Evolutionary conservation across 495 filamentous ascomycete species (phyloP), one percentile per base, ranked within the genome.

Genomic region (Aspergillus biplanus): DNA sequence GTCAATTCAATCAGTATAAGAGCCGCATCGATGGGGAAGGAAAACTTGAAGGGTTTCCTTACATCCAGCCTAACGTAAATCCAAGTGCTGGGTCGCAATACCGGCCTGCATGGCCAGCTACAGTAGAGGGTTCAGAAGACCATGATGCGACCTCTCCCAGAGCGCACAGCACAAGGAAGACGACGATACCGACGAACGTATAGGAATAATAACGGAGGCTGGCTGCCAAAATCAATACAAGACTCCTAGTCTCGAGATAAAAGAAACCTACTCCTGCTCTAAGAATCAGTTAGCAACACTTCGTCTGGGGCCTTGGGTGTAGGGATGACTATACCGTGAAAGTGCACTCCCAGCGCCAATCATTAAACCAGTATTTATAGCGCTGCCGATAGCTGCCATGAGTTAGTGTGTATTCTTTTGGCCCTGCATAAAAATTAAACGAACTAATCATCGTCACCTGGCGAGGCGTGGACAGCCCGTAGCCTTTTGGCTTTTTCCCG

Each of bases 291-390:
- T n/a, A 61, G 7, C 49, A 15, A 39, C 7, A 42, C 12, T 31
- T n/a, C 4, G 5, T 12, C 35, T 21, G 3, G 11, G 32, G 16
- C 11, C 3, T 13, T 7, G 54, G 16, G 34, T 16, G 31, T 12
- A 34, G 8, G 5, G 18, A 44, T 35, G 18, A 12, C 46, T 89
- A 63, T 84, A 87, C 70, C 81, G 76, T 33, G 87, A 82, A 33
- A 91, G 83, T 16, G 86, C 84, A 64, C 82, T 77, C 34, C 87
- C 87, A 52, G 86, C 89, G 37, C 78, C 84, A 56, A 87, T 82
- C 70, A 86, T 84, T 67, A 87, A 71, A 27, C 87, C 89, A 35
- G 90, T 92, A 63, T 90, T 91, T 64, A 96, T 90, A 11, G 92
- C 91, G 52, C 90, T 90, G 33, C 92, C 91, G 66, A 96, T 92